Evolutionary conservation across 2,329 filamentous ascomycete genomes (phyloP).

Genomic region (Bisporella sp.): DNA sequence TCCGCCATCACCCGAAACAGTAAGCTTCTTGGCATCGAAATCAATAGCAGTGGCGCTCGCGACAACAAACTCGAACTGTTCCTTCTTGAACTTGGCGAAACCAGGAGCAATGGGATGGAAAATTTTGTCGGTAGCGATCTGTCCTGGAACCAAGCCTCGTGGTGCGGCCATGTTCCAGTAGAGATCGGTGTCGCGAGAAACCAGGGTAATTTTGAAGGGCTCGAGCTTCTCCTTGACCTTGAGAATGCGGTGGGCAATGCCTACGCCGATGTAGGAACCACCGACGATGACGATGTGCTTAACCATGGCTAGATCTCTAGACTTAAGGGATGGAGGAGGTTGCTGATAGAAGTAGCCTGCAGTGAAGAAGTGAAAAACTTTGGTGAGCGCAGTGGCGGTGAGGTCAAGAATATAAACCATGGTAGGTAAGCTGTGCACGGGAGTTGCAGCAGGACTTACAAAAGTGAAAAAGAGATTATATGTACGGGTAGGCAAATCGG

Average conservation of each 20-base stretch:
- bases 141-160: constrained; percentile 36
- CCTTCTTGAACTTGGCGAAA: constrained; percentile 40
- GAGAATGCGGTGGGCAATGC: constrained; percentile 25
- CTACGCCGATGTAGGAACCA: constrained; percentile 24
- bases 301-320: constrained; percentile 13
- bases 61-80: constrained; percentile 44
- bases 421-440: not conserved
- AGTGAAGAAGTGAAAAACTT: constrained; percentile 1
- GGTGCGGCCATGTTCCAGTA: constrained; percentile 42
- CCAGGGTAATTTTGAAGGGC: constrained; percentile 44
- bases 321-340: constrained; percentile 2
- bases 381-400: constrained; percentile 1
- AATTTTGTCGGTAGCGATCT: constrained; percentile 34
- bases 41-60: constrained; percentile 40
- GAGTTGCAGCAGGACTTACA: not conserved
- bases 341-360: constrained; percentile 3
- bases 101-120: constrained; percentile 32
- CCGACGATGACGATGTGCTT: constrained; percentile 26
- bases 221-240: constrained; percentile 17
- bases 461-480: not conserved
- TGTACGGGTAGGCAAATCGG: not conserved
- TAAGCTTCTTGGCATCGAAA: constrained; percentile 32
- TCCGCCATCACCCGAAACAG: constrained; percentile 23
- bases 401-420: constrained; percentile 9
- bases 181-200: constrained; percentile 43